Base-by-base conservation (phyloP, 208 protist genomes). In the Crithidia sp. region DNA sequence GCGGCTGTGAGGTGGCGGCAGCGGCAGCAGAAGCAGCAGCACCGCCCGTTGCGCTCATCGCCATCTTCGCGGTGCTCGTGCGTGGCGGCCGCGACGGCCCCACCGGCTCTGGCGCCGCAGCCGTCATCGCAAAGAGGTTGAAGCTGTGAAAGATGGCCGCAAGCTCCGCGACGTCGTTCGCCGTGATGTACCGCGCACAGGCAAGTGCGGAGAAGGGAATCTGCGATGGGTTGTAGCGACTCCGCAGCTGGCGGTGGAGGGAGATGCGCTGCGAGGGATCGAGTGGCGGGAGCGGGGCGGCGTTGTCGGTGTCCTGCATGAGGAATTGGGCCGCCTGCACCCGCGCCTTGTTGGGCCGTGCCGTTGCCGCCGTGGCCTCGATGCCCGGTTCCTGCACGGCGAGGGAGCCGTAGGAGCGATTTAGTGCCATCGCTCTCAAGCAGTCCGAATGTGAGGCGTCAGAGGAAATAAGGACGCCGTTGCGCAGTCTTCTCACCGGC, bases 221-320 rank as follows among this genome's bases (percentile, higher is more conserved):
- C 59, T 96, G 88, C 17, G 83, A 83, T 1, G 91, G 89, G 56
- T 92, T 74, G 77, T 96, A 96, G 19, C 91, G 88, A 5, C 83
- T 86, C 53, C 83, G 69, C 56, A 92, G 78, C 61, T 87, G 87
- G 14, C 83, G 85, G 61, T 83, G 86, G n/a, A 87, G 67, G 28
- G 65, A 78, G 59, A 72, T 72, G 66, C 74, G 65, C 74, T 72
- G 67, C 12, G 40, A 77, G 39, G 83, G 78, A 68, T 86, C 77
- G 41, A 82, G 62, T 14, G 71, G 69, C 44, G 66, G 50, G 17
- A 78, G 54, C 13, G 69, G 69, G 13, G 76, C 76, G 0, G 79
- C 58, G 39, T 79, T 55, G 56, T 88, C 82, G 40, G 39, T 47
- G 39, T 84, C 78, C 5, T 79, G 49, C n/a, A 86, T 67, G 14